These are phyloP conservation scores for Suhomyces sp. DNA, from an alignment of 805 yeast species.

Conservation along the genomic window DNA sequence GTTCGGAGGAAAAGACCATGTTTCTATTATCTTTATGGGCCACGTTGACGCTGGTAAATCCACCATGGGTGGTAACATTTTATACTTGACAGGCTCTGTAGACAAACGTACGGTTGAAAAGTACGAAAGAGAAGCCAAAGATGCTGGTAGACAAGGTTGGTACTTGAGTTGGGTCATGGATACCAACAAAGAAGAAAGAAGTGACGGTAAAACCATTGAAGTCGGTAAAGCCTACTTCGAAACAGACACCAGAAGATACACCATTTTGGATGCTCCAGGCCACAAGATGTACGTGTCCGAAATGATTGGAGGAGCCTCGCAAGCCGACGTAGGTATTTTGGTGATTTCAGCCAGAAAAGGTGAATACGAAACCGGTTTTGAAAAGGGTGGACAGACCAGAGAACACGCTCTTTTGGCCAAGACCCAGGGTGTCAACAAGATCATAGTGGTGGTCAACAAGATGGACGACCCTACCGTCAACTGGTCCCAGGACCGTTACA, in stretches of 20 bases:
- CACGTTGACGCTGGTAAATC: constrained; percentile 99
- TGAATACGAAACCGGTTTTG: constrained; percentile 98
- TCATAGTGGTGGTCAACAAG: constrained; percentile 92
- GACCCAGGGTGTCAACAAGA: constrained; percentile 95
- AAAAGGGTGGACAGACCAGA: constrained; percentile 98
- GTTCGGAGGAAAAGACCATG: constrained; percentile 97
- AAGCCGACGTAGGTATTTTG: constrained; percentile 96
- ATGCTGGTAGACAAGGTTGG: constrained; percentile 99
- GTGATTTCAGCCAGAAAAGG: constrained; percentile 99
- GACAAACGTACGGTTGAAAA: constrained; percentile 98
- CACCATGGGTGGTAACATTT: constrained; percentile 97
- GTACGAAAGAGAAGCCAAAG: constrained; percentile 97
- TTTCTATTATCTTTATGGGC: constrained; percentile 97
- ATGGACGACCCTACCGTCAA: constrained; percentile 97
- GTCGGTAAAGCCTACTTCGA: constrained; percentile 98
- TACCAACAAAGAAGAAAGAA: constrained; percentile 97
- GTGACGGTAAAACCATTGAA: constrained; percentile 98
- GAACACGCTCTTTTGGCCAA: constrained; percentile 97
- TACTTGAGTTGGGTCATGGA: constrained; percentile 99
- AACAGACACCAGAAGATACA: constrained; percentile 96
- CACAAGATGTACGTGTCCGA: constrained; percentile 98
- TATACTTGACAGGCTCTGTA: constrained; percentile 92
- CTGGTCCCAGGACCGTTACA: constrained; percentile 96
- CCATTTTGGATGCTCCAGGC: constrained; percentile 98
- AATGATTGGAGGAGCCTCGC: constrained; percentile 99